Conservation (phyloP, 208 protist genomes). For the Leishmania aethiopica region DNA sequence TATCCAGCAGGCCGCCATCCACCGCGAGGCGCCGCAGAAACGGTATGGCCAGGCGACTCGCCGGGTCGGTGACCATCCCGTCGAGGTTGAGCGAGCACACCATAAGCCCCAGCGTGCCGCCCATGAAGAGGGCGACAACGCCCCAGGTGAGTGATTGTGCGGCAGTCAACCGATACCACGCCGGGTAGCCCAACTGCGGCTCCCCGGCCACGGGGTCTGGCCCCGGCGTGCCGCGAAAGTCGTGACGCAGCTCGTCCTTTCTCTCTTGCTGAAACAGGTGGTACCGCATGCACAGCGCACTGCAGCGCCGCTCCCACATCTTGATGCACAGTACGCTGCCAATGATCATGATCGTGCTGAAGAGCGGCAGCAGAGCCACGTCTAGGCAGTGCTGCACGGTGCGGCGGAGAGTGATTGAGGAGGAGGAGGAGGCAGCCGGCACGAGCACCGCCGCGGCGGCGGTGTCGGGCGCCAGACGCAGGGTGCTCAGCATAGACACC, state of each 20-base stretch:
- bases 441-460: background rate
- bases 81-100: slow-evolving; percentile 70
- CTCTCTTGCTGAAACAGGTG: slow-evolving; percentile 45
- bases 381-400: slow-evolving; percentile 19
- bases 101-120: slow-evolving; percentile 36
- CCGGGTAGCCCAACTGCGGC: slow-evolving; percentile 45
- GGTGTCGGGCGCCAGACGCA: slow-evolving; percentile 13
- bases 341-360: slow-evolving; percentile 44
- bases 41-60: slow-evolving; percentile 31
- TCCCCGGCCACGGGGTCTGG: slow-evolving; percentile 46
- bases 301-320: slow-evolving; percentile 63
- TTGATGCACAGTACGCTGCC: slow-evolving; percentile 65
- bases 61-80: slow-evolving; percentile 28
- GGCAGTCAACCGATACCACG: slow-evolving; percentile 41
- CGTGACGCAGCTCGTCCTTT: slow-evolving; percentile 43
- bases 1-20: slow-evolving; percentile 51
- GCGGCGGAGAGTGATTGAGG: slow-evolving; percentile 8
- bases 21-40: slow-evolving; percentile 32
- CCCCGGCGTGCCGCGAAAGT: slow-evolving; percentile 44
- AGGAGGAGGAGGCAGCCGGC: background rate
- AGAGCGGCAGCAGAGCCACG: slow-evolving; percentile 35
- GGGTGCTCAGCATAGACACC: slow-evolving; percentile 28
- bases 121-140: slow-evolving; percentile 43
- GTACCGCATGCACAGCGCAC: slow-evolving; percentile 39
- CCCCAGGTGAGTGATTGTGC: slow-evolving; percentile 46